These are phyloP conservation scores for Globisporangium carolinianum DNA, from an alignment of 352 stramenopile species.

Conservation along the genomic window DNA sequence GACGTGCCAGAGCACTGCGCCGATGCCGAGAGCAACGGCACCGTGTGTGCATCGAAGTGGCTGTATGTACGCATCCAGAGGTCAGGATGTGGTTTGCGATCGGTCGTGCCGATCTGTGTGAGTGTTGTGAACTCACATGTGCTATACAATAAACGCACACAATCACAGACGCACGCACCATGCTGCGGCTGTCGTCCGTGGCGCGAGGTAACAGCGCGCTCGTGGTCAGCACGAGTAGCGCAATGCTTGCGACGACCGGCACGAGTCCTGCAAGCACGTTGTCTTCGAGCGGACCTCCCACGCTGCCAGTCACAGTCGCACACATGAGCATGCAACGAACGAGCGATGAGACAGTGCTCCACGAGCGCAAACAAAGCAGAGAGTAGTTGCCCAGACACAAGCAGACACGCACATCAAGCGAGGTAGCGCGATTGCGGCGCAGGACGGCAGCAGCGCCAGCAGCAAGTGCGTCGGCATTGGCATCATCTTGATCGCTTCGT, in stretches of 20 bases:
- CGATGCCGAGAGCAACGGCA: constrained; percentile 25
- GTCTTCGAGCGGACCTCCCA: constrained; percentile 34
- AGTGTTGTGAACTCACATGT: not conserved
- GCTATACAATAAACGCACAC: not conserved
- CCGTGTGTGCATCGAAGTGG: constrained; percentile 13
- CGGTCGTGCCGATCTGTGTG: too few species aligned
- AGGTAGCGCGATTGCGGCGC: constrained; percentile 13
- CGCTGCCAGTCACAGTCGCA: constrained; percentile 14
- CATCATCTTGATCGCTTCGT: not conserved
- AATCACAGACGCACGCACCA: not conserved
- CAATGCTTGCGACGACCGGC: constrained; percentile 27
- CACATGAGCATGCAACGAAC: not conserved
- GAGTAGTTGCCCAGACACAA: not conserved
- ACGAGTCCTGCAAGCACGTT: constrained; percentile 34
- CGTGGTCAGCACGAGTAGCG: constrained; percentile 19
- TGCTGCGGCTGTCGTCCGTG: not conserved
- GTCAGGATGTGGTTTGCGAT: too few species aligned
- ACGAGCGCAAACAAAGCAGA: not conserved
- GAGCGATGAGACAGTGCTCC: not conserved
- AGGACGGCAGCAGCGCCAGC: constrained; percentile 19
- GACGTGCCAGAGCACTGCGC: constrained; percentile 43
- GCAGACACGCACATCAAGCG: constrained; percentile 20
- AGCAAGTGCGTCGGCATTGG: constrained; percentile 6
- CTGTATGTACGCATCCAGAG: not conserved
- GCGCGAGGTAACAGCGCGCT: constrained; percentile 14